Base-by-base conservation (phyloP, 495 filamentous ascomycete genomes). In the Geoglossum glabrum region DNA sequence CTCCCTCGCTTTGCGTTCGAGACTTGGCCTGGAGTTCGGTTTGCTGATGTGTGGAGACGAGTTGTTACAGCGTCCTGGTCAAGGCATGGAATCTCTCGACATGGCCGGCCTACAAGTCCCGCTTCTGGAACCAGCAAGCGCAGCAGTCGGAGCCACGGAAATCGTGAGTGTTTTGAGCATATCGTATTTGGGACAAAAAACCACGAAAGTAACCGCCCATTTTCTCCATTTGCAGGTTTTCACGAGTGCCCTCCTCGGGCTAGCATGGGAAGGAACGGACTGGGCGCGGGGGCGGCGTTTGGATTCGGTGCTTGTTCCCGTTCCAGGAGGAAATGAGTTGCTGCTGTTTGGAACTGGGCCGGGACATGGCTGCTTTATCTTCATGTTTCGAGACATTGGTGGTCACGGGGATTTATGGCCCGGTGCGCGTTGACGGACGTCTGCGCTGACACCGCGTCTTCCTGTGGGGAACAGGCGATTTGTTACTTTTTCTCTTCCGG, bases 81-180 rank as follows among this genome's bases (percentile, higher is more conserved):
- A 87, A 87, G 63, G 83, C 85, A 21, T 90, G 84, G 84, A 86
- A 88, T 64, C 70, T 85, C 60, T 78, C 72, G 56, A 71, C 72
- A 57, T 72, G 75, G 70, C 79, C 78, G 25, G 75, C 69, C 23
- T 80, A 80, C 56, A 82, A 79, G 69, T 75, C 72, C 61, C 69
- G 75, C 15, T 64, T 80, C n/a, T 80, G 76, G 76, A 70, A 76
- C 67, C 49, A 52, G 25, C 49, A 52, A 19, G 49, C 49, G 25
- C 23, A 38, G 36, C 9, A 26, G 13, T 9, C 47, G 54, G 45
- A 50, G 4, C 34, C 58, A 28, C 63, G 49, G 49, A 52, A 52
- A 52, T 27, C 49, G 49, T 31, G 49, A 31, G 28, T 28, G n/a
- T n/a, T n/a, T n/a, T n/a, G n/a, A n/a, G n/a, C n/a, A n/a, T n/a